phyloP scores from a whole-genome alignment of 805 yeast genomes.

The Isabelozyma heimii region DNA sequence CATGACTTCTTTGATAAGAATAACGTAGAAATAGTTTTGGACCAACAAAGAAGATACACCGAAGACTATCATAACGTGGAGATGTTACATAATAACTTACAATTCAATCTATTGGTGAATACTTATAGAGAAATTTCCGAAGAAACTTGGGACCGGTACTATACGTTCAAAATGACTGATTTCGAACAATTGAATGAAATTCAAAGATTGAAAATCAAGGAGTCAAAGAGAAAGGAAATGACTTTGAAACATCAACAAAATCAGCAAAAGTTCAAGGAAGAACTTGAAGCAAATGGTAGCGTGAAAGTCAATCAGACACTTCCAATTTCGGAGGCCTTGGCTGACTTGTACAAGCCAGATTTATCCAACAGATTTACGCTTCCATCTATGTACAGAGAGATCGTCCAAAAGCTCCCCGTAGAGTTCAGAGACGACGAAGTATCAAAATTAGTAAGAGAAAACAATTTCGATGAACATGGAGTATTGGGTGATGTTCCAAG shows the following conservation, averaged over 20 bases:
- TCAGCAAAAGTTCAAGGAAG: conserved; percentile 8
- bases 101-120: conserved; percentile 38
- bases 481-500: conserved; percentile 12
- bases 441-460: conserved; percentile 3
- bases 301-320: not conserved
- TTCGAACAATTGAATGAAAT: conserved; percentile 31
- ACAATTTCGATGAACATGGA: conserved; percentile 4
- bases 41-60: conserved; percentile 24
- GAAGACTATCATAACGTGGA: conserved; percentile 40
- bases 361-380: conserved; percentile 24
- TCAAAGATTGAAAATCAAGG: conserved; percentile 13
- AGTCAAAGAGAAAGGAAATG: conserved; percentile 9
- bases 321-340: conserved; percentile 9
- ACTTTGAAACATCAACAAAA: conserved; percentile 10
- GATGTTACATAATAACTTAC: conserved; percentile 42
- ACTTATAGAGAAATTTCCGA: conserved; percentile 37
- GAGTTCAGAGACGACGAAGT: conserved; percentile 22
- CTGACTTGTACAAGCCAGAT: conserved; percentile 10
- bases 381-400: conserved; percentile 33
- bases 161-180: conserved; percentile 35
- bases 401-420: conserved; percentile 29
- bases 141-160: conserved; percentile 40
- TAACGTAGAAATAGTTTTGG: conserved; percentile 26
- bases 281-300: not conserved
- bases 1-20: conserved; percentile 31